phyloP scores from a whole-genome alignment of 2,329 filamentous ascomycete species.

The Aaosphaeria arxii region DNA sequence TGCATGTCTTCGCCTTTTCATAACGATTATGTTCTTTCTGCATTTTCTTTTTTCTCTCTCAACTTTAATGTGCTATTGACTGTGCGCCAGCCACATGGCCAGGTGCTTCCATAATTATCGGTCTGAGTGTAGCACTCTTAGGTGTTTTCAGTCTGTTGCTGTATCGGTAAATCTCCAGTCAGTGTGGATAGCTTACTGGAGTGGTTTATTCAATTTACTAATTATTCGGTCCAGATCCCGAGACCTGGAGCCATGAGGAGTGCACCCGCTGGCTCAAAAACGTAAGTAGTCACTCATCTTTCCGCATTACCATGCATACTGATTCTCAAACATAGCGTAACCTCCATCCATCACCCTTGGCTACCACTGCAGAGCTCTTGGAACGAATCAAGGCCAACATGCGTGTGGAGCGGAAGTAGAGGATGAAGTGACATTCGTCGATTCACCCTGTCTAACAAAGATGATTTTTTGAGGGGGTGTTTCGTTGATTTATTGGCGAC shows the following conservation, averaged over 20 bases:
- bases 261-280: slow-evolving; percentile 75
- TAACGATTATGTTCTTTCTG: background rate
- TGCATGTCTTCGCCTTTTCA: background rate
- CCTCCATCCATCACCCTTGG: slow-evolving; percentile 57
- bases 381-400: slow-evolving; percentile 69
- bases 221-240: slow-evolving; percentile 52
- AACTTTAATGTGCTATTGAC: too few species aligned
- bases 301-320: background rate
- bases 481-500: too few species aligned
- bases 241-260: slow-evolving; percentile 76
- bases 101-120: too few species aligned
- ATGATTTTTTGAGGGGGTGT: too few species aligned
- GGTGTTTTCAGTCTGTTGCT: too few species aligned
- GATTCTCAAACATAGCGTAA: slow-evolving; percentile 51
- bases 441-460: too few species aligned
- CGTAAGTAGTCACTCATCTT: slow-evolving; percentile 52
- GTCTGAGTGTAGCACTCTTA: too few species aligned
- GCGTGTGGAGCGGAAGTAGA: slow-evolving; percentile 35
- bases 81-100: too few species aligned
- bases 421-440: background rate
- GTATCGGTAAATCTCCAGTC: too few species aligned
- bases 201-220: background rate
- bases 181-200: background rate
- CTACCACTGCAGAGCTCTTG: slow-evolving; percentile 62
- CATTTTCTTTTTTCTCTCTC: too few species aligned